These are phyloP conservation scores for Camellia granthamiana DNA, from an alignment of 148 eudicot species.

Conservation along the genomic window DNA sequence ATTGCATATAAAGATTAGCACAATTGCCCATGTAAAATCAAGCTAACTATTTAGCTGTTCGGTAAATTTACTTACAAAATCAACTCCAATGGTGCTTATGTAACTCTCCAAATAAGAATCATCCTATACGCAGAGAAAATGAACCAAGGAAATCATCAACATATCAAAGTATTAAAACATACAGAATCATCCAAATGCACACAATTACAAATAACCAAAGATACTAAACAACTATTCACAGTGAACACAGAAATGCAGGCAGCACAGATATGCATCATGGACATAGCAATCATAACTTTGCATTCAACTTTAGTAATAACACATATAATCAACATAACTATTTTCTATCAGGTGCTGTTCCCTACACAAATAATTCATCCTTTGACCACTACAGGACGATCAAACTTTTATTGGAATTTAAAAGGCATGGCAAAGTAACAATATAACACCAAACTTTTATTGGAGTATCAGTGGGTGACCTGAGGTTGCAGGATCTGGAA, in stretches of 20 bases:
- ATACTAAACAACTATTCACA: neutral
- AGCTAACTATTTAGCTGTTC: neutral
- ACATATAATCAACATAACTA: neutral
- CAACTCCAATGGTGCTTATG: slow-evolving; percentile 45
- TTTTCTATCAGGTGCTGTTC: too few species aligned
- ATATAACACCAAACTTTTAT: neutral
- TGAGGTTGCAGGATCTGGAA: neutral
- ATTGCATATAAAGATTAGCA: neutral
- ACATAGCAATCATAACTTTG: neutral
- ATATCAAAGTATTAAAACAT: neutral
- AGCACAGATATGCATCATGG: neutral
- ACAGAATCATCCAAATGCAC: neutral
- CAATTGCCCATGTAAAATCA: neutral
- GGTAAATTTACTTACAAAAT: slow-evolving; percentile 28
- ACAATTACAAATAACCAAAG: neutral
- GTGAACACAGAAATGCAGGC: neutral
- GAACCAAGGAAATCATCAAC: neutral
- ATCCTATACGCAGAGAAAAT: slow-evolving; percentile 16
- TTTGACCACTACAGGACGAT: neutral
- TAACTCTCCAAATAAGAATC: slow-evolving; percentile 43
- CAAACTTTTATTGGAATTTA: neutral
- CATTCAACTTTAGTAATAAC: neutral
- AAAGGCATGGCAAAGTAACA: slow-evolving; percentile 1
- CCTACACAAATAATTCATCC: neutral
- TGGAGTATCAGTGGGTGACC: neutral